These are phyloP conservation scores for Pyrenophora graminea DNA, from an alignment of 2,329 filamentous ascomycete genomes.

Conservation along the genomic window DNA sequence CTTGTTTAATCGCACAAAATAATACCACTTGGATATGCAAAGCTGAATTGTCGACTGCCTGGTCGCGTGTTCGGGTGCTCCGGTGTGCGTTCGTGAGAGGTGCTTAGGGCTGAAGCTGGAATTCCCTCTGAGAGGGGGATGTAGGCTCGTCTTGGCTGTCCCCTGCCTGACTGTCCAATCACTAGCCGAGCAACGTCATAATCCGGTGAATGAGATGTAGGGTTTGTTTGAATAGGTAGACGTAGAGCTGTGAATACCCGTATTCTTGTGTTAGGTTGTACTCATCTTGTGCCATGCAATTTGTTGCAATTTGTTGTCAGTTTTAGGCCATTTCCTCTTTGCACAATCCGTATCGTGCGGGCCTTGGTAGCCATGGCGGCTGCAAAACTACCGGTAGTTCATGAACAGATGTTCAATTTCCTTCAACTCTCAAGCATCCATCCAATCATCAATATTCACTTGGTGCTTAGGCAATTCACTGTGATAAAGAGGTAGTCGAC, in stretches of 20 bases:
- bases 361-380: too few species aligned
- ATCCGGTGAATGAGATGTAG: constrained; percentile 16
- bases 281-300: too few species aligned
- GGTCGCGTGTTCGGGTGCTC: constrained; percentile 35
- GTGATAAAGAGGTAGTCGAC: neutral
- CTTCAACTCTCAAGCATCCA: too few species aligned
- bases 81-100: constrained; percentile 16
- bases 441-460: too few species aligned
- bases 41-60: constrained; percentile 16
- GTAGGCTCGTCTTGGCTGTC: constrained; percentile 12
- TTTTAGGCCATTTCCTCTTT: too few species aligned
- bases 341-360: too few species aligned
- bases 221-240: neutral
- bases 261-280: too few species aligned
- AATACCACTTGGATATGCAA: constrained; percentile 11
- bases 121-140: constrained; percentile 13
- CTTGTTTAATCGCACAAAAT: constrained; percentile 16
- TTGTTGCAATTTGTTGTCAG: neutral
- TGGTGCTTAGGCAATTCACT: neutral
- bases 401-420: too few species aligned
- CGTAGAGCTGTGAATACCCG: neutral
- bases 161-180: constrained; percentile 17
- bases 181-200: constrained; percentile 18
- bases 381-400: too few species aligned
- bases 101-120: constrained; percentile 29